These are phyloP conservation scores for Hydrangea macrophylla DNA, from an alignment of 148 eudicot genomes.

Conservation along the genomic window DNA sequence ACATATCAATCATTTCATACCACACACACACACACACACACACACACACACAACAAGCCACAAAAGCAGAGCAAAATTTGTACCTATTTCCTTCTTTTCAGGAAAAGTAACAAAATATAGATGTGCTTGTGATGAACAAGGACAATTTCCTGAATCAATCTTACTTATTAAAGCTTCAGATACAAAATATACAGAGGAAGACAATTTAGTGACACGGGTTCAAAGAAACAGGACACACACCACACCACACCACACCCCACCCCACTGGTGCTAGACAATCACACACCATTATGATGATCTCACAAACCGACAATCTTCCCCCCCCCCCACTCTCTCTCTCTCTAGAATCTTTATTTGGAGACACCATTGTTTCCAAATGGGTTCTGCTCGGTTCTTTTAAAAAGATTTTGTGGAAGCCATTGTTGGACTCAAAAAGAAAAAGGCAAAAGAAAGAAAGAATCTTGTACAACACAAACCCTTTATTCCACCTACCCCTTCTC, in stretches of 20 bases:
- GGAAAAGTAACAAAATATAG: neutral
- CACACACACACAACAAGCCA: too few species aligned
- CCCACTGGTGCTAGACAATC: neutral
- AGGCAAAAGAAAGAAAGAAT: conserved; percentile 3
- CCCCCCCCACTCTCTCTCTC: neutral
- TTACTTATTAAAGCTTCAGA: neutral
- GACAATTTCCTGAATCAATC: neutral
- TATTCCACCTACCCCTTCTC: conserved; percentile 2
- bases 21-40: neutral
- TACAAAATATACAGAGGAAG: conserved; percentile 5
- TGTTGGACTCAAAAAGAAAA: neutral
- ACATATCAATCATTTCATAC: neutral
- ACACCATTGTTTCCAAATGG: neutral
- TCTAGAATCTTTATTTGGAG: too few species aligned
- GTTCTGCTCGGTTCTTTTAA: conserved; percentile 7
- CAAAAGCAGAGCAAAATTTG: neutral
- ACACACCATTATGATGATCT: neutral
- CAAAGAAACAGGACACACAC: conserved; percentile 1
- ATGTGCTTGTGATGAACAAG: neutral
- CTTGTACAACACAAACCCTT: conserved; percentile 12
- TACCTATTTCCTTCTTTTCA: neutral
- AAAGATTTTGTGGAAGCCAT: conserved; percentile 3
- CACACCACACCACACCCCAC: too few species aligned
- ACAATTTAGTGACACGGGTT: conserved; percentile 16
- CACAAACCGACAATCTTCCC: conserved; percentile 2